Evolutionary conservation across 2,329 filamentous ascomycete species (phyloP), one percentile per base, ranked within the genome.

Genomic region (Cladosporium oxysporum): DNA sequence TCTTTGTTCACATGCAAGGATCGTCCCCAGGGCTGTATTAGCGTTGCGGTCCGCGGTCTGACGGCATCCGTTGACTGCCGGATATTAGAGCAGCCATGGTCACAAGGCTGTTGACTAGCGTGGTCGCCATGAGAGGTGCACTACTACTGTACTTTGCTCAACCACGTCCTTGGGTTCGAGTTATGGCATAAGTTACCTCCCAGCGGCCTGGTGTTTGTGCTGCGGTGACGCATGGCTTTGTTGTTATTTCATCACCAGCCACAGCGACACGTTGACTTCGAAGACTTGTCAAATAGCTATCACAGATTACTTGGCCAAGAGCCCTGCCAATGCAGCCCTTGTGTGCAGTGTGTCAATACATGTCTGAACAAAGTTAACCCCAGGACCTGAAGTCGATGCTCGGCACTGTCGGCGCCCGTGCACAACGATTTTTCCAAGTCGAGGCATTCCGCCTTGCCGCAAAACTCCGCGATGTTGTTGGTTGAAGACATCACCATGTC

Each of bases 41-140:
- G 61, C 61, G 61, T 41, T 28, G 16, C 57, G 57, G 57, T 23
- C 50, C 35, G 33, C 21, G 18, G 50, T 26, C 47, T 35, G 61
- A 31, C 31, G 23, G 49, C 35, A 44, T 57, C 61, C 61, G 61
- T 44, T 26, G 49, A 63, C 16, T 63, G 50, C 50, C 61, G 50
- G 18, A 26, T 11, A 52, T 35, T 18, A 37, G 14, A 23, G 37
- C 21, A 21, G 23, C 12, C 49, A 52, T 41, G 57, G 37, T 57
- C 61, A 55, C 61, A 63, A 37, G 61, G 61, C 61, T 63, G 61
- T 16, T 35, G n/a, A n/a, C 28, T 61, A 37, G 57, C 57, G n/a
- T 58, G 57, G 16, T 26, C 8, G 50, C 50, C 50, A 53, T 53
- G 16, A 53, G 26, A 4, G 6, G 7, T 53, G 23, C 16, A 2